Conservation (phyloP, 768 basidiomycete genomes). For the Tylopilus felleus region DNA sequence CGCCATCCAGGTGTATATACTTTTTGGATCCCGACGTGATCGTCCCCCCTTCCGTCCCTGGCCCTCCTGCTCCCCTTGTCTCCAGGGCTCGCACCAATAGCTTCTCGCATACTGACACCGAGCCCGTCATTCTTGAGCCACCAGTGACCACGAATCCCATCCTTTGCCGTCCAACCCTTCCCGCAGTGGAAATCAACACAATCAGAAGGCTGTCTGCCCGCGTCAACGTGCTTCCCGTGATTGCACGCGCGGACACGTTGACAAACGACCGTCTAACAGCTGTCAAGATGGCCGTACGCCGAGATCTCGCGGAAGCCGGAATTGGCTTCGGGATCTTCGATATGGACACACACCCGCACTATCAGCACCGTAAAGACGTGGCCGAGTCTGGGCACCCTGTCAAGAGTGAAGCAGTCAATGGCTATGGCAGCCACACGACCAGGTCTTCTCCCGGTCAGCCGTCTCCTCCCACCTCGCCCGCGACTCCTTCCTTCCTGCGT, state of each 20-base stretch:
- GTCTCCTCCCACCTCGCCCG: slow-evolving; percentile 69
- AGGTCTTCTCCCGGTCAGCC: slow-evolving; percentile 48
- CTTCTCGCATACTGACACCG: slow-evolving; percentile 68
- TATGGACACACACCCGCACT: slow-evolving; percentile 55
- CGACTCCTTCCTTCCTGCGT: slow-evolving; percentile 55
- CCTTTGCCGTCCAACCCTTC: slow-evolving; percentile 64
- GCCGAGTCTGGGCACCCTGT: slow-evolving; percentile 39
- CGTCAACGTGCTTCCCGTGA: slow-evolving; percentile 85
- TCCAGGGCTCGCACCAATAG: slow-evolving; percentile 67
- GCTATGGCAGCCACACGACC: slow-evolving; percentile 48
- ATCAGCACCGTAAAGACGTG: slow-evolving; percentile 43
- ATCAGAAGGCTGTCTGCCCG: slow-evolving; percentile 77
- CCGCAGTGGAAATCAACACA: slow-evolving; percentile 66
- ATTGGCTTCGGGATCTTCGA: slow-evolving; percentile 91
- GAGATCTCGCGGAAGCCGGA: slow-evolving; percentile 79
- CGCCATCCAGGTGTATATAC: slow-evolving; percentile 67
- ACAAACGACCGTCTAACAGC: slow-evolving; percentile 78
- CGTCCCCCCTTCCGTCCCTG: slow-evolving; percentile 64
- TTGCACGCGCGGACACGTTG: slow-evolving; percentile 76
- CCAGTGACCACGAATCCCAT: slow-evolving; percentile 72
- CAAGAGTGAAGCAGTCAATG: slow-evolving; percentile 52
- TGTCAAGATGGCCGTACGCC: slow-evolving; percentile 75
- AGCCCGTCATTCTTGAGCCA: slow-evolving; percentile 77
- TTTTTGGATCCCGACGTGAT: slow-evolving; percentile 84
- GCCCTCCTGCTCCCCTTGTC: slow-evolving; percentile 63